Evolutionary conservation across 768 basidiomycete species (phyloP), one percentile per base, ranked within the genome.

Genomic region (Mycena latifolia): DNA sequence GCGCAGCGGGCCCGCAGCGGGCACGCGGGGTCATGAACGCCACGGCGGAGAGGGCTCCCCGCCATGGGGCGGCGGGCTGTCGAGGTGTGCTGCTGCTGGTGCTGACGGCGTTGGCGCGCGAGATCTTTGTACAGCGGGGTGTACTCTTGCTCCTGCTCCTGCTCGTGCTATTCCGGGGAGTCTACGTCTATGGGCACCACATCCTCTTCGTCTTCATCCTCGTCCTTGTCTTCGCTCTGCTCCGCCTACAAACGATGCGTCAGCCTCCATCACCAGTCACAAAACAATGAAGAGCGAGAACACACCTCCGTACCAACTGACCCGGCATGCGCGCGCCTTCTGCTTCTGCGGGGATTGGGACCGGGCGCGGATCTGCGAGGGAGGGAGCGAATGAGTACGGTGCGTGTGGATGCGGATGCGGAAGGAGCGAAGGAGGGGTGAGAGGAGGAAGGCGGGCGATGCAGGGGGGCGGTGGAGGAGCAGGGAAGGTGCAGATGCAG

Each of bases 101-200:
- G 45, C 22, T 46, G 14, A 14, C 14, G 33, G 45, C 45, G 45
- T 11, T 14, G 37, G 37, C 37, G 31, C 24, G 66, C 17, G 14
- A 67, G 56, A 15, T 67, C 61, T 27, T 55, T 50, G 17, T 67
- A 63, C 15, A 67, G 5, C 15, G 66, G 56, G 37, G 47, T 35
- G 31, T 61, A 61, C 50, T 33, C 35, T 27, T 54, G 41, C 14
- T 39, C 37, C 7, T 5, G 14, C 14, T 39, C 10, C 14, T 39
- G 10, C 37, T 52, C 54, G n/a, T n/a, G n/a, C n/a, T n/a, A n/a
- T n/a, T n/a, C n/a, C 1, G 54, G 22, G 12, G 48, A 6, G 47
- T 68, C 67, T 31, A 68, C 58, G 11, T 68, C 67, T 62, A 68
- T 68, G 17, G 56, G 61, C 18, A 39, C 61, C 9, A 28, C 61